Evolutionary conservation across 176 grass and related monocot species (phyloP).

Genomic region (Aegilops longissima): DNA sequence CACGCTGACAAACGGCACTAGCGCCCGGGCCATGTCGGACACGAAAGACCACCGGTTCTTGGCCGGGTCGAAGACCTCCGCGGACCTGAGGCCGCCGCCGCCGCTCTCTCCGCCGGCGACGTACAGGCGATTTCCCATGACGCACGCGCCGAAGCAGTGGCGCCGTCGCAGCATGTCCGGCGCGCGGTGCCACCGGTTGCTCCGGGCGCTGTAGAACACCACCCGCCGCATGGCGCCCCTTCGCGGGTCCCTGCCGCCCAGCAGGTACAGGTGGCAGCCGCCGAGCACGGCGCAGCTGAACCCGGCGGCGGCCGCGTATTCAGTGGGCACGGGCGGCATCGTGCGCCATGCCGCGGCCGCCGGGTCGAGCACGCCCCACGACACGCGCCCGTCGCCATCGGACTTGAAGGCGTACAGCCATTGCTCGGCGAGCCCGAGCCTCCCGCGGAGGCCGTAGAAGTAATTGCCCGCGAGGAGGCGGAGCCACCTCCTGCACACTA

Average conservation of each 20-base stretch:
- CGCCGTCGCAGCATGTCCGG: slow-evolving; percentile 79
- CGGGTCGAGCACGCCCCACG: slow-evolving; percentile 68
- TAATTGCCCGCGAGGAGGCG: slow-evolving; percentile 80
- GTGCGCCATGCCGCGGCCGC: slow-evolving; percentile 48
- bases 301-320: slow-evolving; percentile 61
- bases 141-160: slow-evolving; percentile 53
- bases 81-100: slow-evolving; percentile 40
- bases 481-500: slow-evolving; percentile 71
- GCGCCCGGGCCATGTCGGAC: slow-evolving; percentile 53
- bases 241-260: slow-evolving; percentile 50
- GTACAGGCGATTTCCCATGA: slow-evolving; percentile 70
- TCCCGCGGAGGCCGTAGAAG: slow-evolving; percentile 67
- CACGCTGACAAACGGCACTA: slow-evolving; percentile 65
- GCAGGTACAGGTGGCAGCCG: slow-evolving; percentile 69
- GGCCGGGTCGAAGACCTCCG: slow-evolving; percentile 65
- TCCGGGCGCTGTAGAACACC: slow-evolving; percentile 81
- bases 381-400: slow-evolving; percentile 50
- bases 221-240: slow-evolving; percentile 60
- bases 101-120: slow-evolving; percentile 68
- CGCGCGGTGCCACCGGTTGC: slow-evolving; percentile 78
- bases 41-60: slow-evolving; percentile 85
- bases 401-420: slow-evolving; percentile 76
- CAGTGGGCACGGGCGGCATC: slow-evolving; percentile 55
- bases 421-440: slow-evolving; percentile 52
- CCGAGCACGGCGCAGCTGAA: slow-evolving; percentile 74